Base-by-base conservation (phyloP, 2,329 filamentous ascomycete genomes). In the Didymellaceae sp. region DNA sequence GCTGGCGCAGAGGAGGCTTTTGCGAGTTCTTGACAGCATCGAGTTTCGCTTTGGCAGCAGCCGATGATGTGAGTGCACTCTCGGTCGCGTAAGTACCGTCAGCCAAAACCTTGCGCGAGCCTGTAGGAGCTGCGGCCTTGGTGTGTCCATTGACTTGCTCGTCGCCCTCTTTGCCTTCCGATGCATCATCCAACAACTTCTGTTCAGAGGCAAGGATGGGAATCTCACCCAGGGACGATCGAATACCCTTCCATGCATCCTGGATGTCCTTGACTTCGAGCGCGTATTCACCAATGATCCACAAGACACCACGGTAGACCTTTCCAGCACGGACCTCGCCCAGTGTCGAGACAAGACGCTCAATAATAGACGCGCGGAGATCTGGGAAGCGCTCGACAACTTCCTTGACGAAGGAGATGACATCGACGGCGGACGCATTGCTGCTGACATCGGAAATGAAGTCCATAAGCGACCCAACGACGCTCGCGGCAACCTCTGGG, bases 391-490 rank as follows among this genome's bases (percentile, higher is more conserved):
- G 96, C 77, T 99, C 94, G 6, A 97, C 93, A 3, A 99, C 94
- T 73, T 99, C 94, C 77, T 99, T 99, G 58, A 99, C 92, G 70
- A 99, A 99, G 46, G 91, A 92, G 69, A 99, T 97, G 45, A 99
- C 93, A 74, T 99, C 94, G 22, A 99, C 90, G 1, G 94, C 94
- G 1, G 93, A 96, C 34, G 90, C 89, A 69, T 96, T 97, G 80
- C 96, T 97, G 80, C 96, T 97, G 74, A 97, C 97, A 74, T 99
- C 94, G 42, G 90, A 91, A 67, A 99, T 97, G 72, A 97, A 97
- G 75, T 99, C 94, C 94, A 99, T 99, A 45, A 99, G 83, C 34
- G 97, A 84, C 59, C 94, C 94, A 45, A 99, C 94, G 13, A 99
- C 94, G 69, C 91, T 97, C 35, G 93, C 90, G 20, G 94, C 94